Conservation (phyloP, 2,329 filamentous ascomycete species). For the Colletotrichum lindemuthianum region DNA sequence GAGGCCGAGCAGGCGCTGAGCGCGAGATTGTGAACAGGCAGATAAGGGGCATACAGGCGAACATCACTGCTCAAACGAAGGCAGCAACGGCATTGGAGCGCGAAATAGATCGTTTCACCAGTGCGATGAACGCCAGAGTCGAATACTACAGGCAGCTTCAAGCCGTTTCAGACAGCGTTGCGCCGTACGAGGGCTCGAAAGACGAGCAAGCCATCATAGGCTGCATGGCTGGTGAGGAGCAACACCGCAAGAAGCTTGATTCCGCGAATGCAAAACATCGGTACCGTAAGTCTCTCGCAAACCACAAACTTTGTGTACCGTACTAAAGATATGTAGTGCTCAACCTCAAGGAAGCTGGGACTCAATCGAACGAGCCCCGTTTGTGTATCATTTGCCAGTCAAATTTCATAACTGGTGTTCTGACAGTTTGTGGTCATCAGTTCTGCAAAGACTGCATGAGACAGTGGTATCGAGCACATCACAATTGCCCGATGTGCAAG, state of each 20-base stretch:
- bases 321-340: slow-evolving; percentile 52
- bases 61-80: slow-evolving; percentile 63
- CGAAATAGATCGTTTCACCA: slow-evolving; percentile 80
- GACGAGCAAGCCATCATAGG: slow-evolving; percentile 61
- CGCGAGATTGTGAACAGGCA: slow-evolving; percentile 71
- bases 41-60: slow-evolving; percentile 67
- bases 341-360: slow-evolving; percentile 66
- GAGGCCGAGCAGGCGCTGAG: slow-evolving; percentile 60
- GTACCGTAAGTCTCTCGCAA: slow-evolving; percentile 63
- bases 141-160: slow-evolving; percentile 94
- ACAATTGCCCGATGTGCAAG: slow-evolving; percentile 89
- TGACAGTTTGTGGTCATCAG: slow-evolving; percentile 90
- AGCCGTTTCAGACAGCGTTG: slow-evolving; percentile 87
- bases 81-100: slow-evolving; percentile 62
- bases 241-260: slow-evolving; percentile 67
- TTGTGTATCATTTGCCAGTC: slow-evolving; percentile 89
- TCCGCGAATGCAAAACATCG: slow-evolving; percentile 76
- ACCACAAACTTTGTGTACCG: neutral
- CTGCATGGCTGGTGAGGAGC: slow-evolving; percentile 57
- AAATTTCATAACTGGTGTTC: slow-evolving; percentile 78
- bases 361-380: slow-evolving; percentile 70
- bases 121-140: slow-evolving; percentile 84
- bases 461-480: slow-evolving; percentile 79
- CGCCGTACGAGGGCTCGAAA: slow-evolving; percentile 73
- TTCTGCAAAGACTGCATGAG: slow-evolving; percentile 91